These are phyloP conservation scores for Pyricularia grisea DNA, from an alignment of 2,329 filamentous ascomycete genomes.

Conservation along the genomic window DNA sequence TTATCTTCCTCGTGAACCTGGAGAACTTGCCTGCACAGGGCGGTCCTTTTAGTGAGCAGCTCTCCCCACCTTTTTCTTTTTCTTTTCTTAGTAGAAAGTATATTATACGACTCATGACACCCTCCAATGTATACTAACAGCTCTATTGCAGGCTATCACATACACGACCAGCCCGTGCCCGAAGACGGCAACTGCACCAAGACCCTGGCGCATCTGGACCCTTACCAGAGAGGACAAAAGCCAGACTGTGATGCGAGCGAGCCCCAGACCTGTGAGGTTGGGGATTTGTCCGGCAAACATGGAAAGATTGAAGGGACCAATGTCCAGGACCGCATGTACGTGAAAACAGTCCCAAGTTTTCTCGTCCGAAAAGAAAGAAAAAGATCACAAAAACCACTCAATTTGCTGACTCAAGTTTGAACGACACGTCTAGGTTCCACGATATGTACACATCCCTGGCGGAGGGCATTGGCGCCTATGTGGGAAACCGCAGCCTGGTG, in stretches of 20 bases:
- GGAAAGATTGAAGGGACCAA: conserved; percentile 37
- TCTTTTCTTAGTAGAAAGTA: background rate
- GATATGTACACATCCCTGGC: conserved; percentile 49
- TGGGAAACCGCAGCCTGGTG: conserved; percentile 56
- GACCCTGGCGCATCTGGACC: conserved; percentile 62
- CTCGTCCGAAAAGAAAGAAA: background rate
- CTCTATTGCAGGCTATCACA: conserved; percentile 51
- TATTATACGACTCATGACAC: too few relatives aligned
- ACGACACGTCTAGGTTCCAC: conserved; percentile 31
- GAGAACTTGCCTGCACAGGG: conserved; percentile 20
- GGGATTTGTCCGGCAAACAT: conserved; percentile 68
- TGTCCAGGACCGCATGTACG: conserved; percentile 11
- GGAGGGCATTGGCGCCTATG: conserved; percentile 44
- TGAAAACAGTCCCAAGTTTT: background rate
- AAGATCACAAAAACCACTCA: too few relatives aligned
- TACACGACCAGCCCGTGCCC: conserved; percentile 58
- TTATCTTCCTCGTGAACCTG: conserved; percentile 20
- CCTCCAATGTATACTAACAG: background rate
- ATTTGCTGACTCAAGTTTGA: background rate
- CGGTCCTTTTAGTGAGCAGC: conserved; percentile 20
- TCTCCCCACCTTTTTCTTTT: background rate
- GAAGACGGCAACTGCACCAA: conserved; percentile 60
- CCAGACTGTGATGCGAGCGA: conserved; percentile 46
- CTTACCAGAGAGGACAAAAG: conserved; percentile 55
- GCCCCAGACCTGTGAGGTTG: conserved; percentile 62